Evolutionary conservation across 73 alveolate genomes (phyloP), one percentile per base, ranked within the genome.

Genomic region (Blepharisma japonicum): DNA sequence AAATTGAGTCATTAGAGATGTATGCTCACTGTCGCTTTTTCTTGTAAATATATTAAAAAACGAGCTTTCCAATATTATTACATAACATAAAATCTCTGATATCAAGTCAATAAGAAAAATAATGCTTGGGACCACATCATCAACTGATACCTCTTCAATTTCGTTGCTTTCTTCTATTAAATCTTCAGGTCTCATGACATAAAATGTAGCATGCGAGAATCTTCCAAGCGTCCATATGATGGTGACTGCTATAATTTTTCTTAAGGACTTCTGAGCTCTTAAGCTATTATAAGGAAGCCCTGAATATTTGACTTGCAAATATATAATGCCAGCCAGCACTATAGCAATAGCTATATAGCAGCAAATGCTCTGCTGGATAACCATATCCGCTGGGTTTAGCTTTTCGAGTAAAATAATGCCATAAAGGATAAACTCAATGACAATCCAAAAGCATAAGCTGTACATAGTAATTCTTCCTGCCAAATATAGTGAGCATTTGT

Each of bases 261-360:
- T 61, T 39, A 61, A 14, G 50, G 14, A 14, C 47, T 61, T 61
- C 14, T n/a, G 47, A 18, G 38, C 2, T 9, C 18, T 9, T 25
- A 9, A 25, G 47, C 46, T 61, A n/a, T 61, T 61, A 61, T 14
- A 61, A 61, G 74, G 74, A 14, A 61, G 18, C 5, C 74, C 74
- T 25, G 74, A 61, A 39, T 61, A 61, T 61, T 61, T 61, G 23
- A 61, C 14, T 39, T 61, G 74, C 23, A 61, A 61, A 25, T 61
- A 25, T 14, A 61, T 39, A 61, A n/a, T 25, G 2, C 47, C 38
- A 39, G n/a, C 14, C 2, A 61, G 14, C 14, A 61, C 47, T 14
- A 25, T 39, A 25, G 47, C 74, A 61, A n/a, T 61, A 14, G 74
- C 38, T 18, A 61, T 20, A 61, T 14, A n/a, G 50, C 39, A 14